A percentile compares a stretch with the other conserved stretches of the same genome.
Evolutionary conservation across 202 grass and related monocot species (phyloP).

Genomic region (Panicum virgatum): DNA sequence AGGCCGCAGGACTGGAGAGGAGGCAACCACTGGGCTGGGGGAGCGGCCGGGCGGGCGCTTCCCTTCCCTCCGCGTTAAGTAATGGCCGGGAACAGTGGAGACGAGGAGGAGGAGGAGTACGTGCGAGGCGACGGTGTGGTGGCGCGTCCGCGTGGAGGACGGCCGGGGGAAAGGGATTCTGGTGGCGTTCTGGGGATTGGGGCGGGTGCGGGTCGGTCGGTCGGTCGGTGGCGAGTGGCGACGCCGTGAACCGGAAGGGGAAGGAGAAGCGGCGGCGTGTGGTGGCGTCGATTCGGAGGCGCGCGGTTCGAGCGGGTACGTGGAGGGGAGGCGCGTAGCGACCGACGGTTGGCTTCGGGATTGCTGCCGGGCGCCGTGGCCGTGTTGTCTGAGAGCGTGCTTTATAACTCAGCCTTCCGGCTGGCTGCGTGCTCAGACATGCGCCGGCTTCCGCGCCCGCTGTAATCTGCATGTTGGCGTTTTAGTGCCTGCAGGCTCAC

Average conservation of each 20-base stretch:
- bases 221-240: neutral
- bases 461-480: too few relatives aligned
- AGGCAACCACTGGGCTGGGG: neutral
- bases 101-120: neutral
- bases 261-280: neutral
- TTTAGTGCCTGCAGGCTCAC: too few relatives aligned
- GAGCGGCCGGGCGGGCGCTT: neutral
- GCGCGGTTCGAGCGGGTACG: neutral
- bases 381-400: neutral
- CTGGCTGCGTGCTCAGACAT: too few relatives aligned
- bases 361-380: too few relatives aligned
- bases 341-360: neutral
- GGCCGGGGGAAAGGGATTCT: neutral
- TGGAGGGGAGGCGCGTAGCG: neutral
- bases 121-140: neutral
- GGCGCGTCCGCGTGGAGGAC: neutral
- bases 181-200: neutral
- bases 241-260: neutral
- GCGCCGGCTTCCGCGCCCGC: too few relatives aligned
- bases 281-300: neutral
- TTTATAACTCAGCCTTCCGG: too few relatives aligned
- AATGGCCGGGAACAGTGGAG: neutral
- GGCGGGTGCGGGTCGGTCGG: neutral
- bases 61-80: slow-evolving; percentile 11
- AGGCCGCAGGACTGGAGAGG: neutral